Conservation (phyloP, 805 yeast species). For the Sugiyamaella floridensis region DNA sequence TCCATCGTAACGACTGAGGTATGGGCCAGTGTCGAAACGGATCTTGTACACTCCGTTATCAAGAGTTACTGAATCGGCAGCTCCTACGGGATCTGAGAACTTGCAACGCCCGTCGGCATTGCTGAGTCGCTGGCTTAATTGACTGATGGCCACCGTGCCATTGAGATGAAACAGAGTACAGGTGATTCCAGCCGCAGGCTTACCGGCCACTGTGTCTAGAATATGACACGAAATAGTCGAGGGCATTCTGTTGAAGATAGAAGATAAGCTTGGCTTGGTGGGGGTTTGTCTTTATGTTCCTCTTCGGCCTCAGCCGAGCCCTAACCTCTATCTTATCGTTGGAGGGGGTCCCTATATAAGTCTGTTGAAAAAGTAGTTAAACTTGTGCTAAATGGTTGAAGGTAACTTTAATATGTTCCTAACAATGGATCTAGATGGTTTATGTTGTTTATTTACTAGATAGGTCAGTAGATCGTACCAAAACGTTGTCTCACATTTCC, state of each 20-base stretch:
- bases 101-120: conserved; percentile 75
- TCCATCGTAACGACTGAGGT: conserved; percentile 37
- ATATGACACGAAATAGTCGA: conserved; percentile 72
- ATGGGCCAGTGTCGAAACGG: conserved; percentile 67
- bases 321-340: not conserved
- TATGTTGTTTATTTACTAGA: no score
- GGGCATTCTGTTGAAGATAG: not conserved
- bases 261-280: not conserved
- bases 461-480: no score
- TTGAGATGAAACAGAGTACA: conserved; percentile 40
- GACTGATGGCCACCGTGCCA: conserved; percentile 50
- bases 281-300: not conserved
- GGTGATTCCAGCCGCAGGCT: conserved; percentile 71
- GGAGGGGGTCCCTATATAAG: no score
- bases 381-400: no score
- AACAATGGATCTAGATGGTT: no score
- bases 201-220: conserved; percentile 75
- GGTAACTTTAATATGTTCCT: no score
- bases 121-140: conserved; percentile 34
- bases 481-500: no score
- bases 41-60: conserved; percentile 59
- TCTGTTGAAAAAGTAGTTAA: no score
- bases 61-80: conserved; percentile 34
- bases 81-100: conserved; percentile 35
- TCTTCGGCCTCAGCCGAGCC: not conserved